Percentiles rank a stretch among this genome's conserved stretches.
Evolutionary conservation across 2,329 filamentous ascomycete genomes (phyloP).

Genomic region (Alternaria arborescens): DNA sequence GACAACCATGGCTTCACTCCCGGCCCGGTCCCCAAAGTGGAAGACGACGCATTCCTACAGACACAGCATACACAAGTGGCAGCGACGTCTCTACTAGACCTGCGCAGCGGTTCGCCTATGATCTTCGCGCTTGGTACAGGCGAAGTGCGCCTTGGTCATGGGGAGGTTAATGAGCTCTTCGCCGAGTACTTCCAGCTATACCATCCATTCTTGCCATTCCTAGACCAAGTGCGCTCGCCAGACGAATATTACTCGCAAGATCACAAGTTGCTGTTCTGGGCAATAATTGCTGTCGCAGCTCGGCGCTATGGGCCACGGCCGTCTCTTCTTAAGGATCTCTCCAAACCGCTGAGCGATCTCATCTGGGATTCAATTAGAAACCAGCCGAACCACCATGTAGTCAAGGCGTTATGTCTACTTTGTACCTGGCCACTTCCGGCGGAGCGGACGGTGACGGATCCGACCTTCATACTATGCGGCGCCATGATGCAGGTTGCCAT

Average conservation of each 20-base stretch:
- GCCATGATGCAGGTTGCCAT: constrained; percentile 90
- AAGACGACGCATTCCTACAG: constrained; percentile 48
- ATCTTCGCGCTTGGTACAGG: constrained; percentile 67
- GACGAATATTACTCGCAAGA: constrained; percentile 78
- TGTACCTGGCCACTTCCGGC: constrained; percentile 85
- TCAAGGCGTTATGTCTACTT: constrained; percentile 80
- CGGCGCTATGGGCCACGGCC: constrained; percentile 73
- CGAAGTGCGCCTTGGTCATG: constrained; percentile 53
- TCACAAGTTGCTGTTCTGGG: constrained; percentile 85
- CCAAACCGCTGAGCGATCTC: constrained; percentile 71
- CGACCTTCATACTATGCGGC: constrained; percentile 81
- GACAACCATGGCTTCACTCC: constrained; percentile 36
- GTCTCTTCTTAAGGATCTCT: constrained; percentile 71
- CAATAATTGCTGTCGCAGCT: constrained; percentile 77
- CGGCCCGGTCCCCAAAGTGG: constrained; percentile 32
- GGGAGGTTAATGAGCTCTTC: constrained; percentile 66
- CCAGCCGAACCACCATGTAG: constrained; percentile 79
- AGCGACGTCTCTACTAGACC: constrained; percentile 51
- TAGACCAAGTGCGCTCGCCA: constrained; percentile 71
- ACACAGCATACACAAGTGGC: constrained; percentile 50
- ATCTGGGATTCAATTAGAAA: constrained; percentile 82
- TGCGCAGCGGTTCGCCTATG: constrained; percentile 60
- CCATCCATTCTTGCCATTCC: constrained; percentile 79
- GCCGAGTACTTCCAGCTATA: constrained; percentile 78
- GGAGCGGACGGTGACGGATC: constrained; percentile 81